Conservation (phyloP, 2,329 filamentous ascomycete species). For the Fusarium nelsonii region DNA sequence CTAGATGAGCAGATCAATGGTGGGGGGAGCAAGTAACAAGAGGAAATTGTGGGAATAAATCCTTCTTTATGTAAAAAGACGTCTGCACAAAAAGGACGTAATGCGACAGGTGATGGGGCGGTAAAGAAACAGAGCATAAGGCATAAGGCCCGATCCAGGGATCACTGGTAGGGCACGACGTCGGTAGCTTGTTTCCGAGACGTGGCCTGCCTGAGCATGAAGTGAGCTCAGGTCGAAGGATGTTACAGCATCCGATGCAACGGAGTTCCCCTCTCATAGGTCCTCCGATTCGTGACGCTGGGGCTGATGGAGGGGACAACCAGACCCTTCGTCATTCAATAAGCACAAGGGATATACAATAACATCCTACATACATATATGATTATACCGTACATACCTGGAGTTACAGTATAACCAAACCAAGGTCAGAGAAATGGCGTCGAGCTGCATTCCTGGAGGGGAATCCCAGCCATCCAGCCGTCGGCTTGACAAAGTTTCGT, state of each 20-base stretch:
- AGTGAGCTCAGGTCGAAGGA: neutral
- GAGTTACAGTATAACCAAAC: conserved; percentile 17
- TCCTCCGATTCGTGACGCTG: neutral
- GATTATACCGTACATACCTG: conserved; percentile 4
- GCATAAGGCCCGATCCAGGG: conserved; percentile 4
- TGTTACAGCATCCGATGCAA: conserved; percentile 5
- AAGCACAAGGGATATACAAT: neutral
- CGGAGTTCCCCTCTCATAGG: neutral
- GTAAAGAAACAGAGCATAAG: conserved; percentile 12
- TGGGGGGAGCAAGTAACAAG: conserved; percentile 12
- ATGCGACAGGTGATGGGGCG: conserved; percentile 17
- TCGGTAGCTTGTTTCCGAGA: neutral
- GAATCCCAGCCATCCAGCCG: conserved; percentile 29
- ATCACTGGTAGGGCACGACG: conserved; percentile 19
- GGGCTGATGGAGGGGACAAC: no score
- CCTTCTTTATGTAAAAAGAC: conserved; percentile 42
- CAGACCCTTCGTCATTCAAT: conserved; percentile 21
- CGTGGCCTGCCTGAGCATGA: conserved; percentile 24
- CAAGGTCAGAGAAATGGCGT: conserved; percentile 40
- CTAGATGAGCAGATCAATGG: conserved; percentile 6
- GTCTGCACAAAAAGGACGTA: conserved; percentile 13
- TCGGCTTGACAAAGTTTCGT: conserved; percentile 25
- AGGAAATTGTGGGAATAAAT: conserved; percentile 17
- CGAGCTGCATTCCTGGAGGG: conserved; percentile 34
- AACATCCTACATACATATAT: conserved; percentile 16